Evolutionary conservation across 75 land plant species (phyloP).

Genomic region (Gnetum montanum): DNA sequence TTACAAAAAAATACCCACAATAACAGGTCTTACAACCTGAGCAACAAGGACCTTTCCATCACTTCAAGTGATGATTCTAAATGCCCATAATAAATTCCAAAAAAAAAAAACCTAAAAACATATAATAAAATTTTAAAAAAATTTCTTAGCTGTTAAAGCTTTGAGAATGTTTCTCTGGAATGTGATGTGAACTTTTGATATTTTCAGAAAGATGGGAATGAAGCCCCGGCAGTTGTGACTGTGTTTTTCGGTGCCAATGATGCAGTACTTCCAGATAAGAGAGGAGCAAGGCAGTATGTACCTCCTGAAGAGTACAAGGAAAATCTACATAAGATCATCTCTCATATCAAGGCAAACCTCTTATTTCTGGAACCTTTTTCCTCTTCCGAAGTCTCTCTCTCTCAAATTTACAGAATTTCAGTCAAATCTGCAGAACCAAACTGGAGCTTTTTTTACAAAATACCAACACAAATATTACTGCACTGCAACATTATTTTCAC

Average conservation of each 20-base stretch:
- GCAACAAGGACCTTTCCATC: too few species aligned
- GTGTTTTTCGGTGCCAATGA: constrained; percentile 92
- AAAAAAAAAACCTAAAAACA: too few species aligned
- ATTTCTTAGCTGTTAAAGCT: too few species aligned
- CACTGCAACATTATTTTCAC: too few species aligned
- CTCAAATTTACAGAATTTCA: background rate
- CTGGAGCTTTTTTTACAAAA: background rate
- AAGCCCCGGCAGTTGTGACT: constrained; percentile 45
- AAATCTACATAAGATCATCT: constrained; percentile 52
- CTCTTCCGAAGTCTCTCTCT: background rate
- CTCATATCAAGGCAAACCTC: constrained; percentile 58
- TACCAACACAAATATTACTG: background rate
- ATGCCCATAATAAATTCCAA: too few species aligned
- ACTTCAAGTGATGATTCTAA: too few species aligned
- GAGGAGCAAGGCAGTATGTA: constrained; percentile 55
- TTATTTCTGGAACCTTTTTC: background rate
- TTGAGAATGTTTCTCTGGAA: too few species aligned
- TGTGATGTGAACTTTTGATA: too few species aligned
- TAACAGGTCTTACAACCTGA: too few species aligned
- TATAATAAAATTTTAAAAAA: too few species aligned
- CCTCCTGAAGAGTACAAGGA: constrained; percentile 68
- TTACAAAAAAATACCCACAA: too few species aligned
- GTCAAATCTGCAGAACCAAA: background rate
- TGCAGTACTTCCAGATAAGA: constrained; percentile 60
- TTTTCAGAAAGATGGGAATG: too few species aligned